Base-by-base conservation (phyloP, 2,329 filamentous ascomycete species). In the Anthostomella pinea region DNA sequence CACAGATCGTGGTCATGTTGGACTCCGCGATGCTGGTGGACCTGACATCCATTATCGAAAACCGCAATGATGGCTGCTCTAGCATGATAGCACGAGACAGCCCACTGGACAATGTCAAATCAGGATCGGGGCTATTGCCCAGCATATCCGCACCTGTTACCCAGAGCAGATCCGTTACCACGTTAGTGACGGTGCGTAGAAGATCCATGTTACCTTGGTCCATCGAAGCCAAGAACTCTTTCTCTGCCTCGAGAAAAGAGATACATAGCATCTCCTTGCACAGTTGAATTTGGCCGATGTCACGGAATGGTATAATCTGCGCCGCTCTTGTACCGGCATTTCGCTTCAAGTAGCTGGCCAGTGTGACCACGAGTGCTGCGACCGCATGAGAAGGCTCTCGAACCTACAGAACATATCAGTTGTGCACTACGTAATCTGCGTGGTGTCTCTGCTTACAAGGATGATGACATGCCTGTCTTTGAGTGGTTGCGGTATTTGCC, bases 231-330 rank as follows among this genome's bases (percentile, higher is more conserved):
- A 52, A 39, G 14, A 52, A 46, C 9, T 44, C 38, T 1, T 2
- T 8, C 17, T 52, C 49, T 0, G 26, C 14, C 17, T 52, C 46
- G 4, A 50, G 6, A 1, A 48, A 26, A 18, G 44, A 48, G 2
- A 41, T 33, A 15, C 38, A 41, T 6, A 36, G 21, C 7, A 14
- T 30, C 11, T 33, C 28, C 29, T 38, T 26, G 26, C 18, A n/a
- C 11, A 33, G 28, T 7, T 2, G 34, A 18, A 6, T 9, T 9
- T 17, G 11, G 11, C 15, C n/a, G 14, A 38, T 24, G 13, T 31
- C 28, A 9, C 22, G 22, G 23, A 28, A 19, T 8, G 8, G 6
- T 11, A 27, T 11, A 14, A 11, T 27, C 13, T 14, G 7, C 13
- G 25, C 25, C 14, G 7, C 7, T 11, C 9, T n/a, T 27, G 28